Evolutionary conservation across 345 rosid genomes (phyloP).

Genomic region (Lumnitzera racemosa): DNA sequence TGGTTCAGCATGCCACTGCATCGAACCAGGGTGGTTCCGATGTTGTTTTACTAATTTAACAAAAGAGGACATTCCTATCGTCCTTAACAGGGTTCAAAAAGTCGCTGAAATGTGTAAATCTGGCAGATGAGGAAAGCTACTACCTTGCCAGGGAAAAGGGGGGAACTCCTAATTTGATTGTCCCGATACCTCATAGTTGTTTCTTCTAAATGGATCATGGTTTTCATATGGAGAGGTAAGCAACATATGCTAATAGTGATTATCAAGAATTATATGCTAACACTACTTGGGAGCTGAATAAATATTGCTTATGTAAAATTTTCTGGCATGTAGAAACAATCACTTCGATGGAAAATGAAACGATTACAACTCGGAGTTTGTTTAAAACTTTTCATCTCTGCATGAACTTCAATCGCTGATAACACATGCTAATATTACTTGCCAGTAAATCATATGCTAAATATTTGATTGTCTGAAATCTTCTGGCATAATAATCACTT

Average conservation of each 20-base stretch:
- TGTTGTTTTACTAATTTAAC: conserved; percentile 72
- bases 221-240: no score
- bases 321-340: no score
- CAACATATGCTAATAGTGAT: no score
- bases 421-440: no score
- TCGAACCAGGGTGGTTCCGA: conserved; percentile 94
- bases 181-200: no score
- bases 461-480: neutral
- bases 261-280: no score
- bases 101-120: conserved; percentile 41
- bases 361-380: no score
- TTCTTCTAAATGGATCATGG: no score
- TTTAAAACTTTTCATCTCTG: no score
- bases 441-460: no score
- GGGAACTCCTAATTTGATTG: no score
- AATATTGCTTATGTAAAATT: neutral
- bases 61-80: conserved; percentile 53
- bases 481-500: neutral
- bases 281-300: neutral
- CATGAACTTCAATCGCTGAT: no score
- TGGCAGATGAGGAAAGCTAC: conserved; percentile 15
- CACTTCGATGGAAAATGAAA: neutral
- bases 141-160: neutral
- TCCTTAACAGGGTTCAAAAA: conserved; percentile 47
- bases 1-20: conserved; percentile 86